Base-by-base conservation (phyloP, 2,329 filamentous ascomycete genomes). In the Colletotrichum chlorophyti region DNA sequence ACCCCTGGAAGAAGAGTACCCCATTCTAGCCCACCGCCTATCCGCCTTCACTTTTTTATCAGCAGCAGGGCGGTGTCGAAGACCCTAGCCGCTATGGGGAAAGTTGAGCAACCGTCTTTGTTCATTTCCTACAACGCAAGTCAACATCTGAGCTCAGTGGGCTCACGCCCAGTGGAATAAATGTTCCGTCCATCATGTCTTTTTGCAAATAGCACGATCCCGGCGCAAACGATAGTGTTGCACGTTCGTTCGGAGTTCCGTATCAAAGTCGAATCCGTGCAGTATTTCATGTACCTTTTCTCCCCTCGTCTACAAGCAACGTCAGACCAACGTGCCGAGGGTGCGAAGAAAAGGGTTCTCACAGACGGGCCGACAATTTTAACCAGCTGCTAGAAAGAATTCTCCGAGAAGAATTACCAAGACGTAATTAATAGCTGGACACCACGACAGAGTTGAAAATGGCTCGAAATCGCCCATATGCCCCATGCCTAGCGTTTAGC, bases 41-140 rank as follows among this genome's bases (percentile, higher is more conserved):
- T 40, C 52, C 27, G 48, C 48, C 29, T 46, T 26, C 40, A 32
- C 21, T 15, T 58, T 32, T 38, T 29, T 31, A 45, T 52, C 47
- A 43, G 19, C 27, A 27, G 21, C n/a, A 42, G 37, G 29, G 26
- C 45, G 11, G 29, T 57, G 31, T 24, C 38, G 6, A 47, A 47
- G 26, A 11, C 24, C 23, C 47, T 24, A 47, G 21, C 27, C 35
- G 24, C 23, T 14, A 12, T 29, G 5, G 12, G 23, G 14, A n/a
- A 7, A 11, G n/a, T 12, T 21, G n/a, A n/a, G n/a, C n/a, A n/a
- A 19, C 17, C 35, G 9, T 11, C 14, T 38, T 6, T n/a, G n/a
- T n/a, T n/a, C n/a, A n/a, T n/a, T n/a, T n/a, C n/a, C n/a, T n/a
- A n/a, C n/a, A n/a, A n/a, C n/a, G n/a, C n/a, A n/a, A n/a, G n/a